These are phyloP conservation scores for Populus pruinosa DNA, from an alignment of 345 rosid species.

Conservation along the genomic window DNA sequence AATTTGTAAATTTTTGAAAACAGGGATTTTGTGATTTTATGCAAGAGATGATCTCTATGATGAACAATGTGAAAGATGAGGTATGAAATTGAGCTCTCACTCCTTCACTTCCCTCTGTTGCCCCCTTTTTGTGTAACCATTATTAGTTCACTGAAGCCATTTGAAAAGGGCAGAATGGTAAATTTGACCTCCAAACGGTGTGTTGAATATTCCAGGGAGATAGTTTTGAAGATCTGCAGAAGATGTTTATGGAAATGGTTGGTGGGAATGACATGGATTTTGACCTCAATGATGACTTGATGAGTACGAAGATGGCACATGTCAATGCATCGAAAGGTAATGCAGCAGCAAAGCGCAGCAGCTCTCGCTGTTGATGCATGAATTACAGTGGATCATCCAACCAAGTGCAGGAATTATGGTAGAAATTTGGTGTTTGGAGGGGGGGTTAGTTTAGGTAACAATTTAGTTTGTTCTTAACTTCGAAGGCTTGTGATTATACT, in stretches of 20 bases:
- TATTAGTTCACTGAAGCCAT: background rate
- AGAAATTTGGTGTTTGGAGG: background rate
- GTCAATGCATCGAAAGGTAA: constrained; percentile 34
- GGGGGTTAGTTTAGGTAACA: background rate
- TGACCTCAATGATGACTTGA: constrained; percentile 23
- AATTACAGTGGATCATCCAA: background rate
- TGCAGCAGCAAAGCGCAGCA: constrained; percentile 34
- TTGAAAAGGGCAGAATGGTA: background rate
- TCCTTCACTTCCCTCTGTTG: background rate
- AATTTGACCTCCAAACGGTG: background rate
- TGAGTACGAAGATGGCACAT: constrained; percentile 45
- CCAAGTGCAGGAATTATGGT: background rate
- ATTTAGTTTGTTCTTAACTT: background rate
- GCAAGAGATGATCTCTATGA: constrained; percentile 92
- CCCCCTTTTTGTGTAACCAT: background rate
- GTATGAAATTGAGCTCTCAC: constrained; percentile 17
- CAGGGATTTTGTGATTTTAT: constrained; percentile 83
- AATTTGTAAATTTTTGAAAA: constrained; percentile 4
- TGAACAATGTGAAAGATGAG: constrained; percentile 82
- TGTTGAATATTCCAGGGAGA: constrained; percentile 42
- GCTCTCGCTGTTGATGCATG: constrained; percentile 28
- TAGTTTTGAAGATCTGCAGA: constrained; percentile 82
- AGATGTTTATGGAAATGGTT: constrained; percentile 82
- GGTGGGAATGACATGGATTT: constrained; percentile 45
- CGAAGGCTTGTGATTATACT: background rate